Conservation (phyloP, 1,139 yeast genomes). For the Geotrichum klebahnii region DNA sequence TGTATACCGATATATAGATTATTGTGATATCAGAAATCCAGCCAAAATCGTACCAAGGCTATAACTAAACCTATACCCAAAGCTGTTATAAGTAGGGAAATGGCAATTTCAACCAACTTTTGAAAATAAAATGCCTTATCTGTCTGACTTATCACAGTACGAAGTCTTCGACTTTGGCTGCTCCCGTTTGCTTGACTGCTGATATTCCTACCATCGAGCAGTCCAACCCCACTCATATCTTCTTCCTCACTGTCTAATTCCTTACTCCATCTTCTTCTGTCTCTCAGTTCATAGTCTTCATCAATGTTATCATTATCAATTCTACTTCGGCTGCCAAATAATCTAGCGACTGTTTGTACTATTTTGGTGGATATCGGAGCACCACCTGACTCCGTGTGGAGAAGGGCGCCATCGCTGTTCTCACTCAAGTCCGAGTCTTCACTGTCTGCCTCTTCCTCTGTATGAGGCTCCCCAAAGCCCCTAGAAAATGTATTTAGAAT, state of each 20-base stretch:
- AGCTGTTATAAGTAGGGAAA: too few species aligned
- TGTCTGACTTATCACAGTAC: not conserved
- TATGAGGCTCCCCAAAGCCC: constrained; percentile 4
- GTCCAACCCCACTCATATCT: not conserved
- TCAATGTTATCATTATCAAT: not conserved
- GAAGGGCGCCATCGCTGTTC: not conserved
- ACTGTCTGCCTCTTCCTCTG: not conserved
- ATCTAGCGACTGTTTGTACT: constrained; percentile 2
- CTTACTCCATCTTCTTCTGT: not conserved
- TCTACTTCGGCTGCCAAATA: constrained; percentile 2
- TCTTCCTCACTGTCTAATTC: not conserved
- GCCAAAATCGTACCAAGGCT: not conserved
- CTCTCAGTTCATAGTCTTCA: constrained; percentile 4
- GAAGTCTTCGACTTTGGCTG: not conserved
- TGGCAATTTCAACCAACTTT: too few species aligned
- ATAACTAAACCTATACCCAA: too few species aligned
- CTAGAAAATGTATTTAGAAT: constrained; percentile 1
- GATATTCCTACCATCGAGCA: not conserved
- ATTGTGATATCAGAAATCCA: too few species aligned
- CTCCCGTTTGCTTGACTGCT: not conserved
- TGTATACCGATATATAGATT: too few species aligned
- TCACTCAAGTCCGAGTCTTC: constrained; percentile 6
- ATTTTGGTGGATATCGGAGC: not conserved
- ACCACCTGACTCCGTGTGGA: not conserved
- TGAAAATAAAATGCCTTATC: not conserved